phyloP scores from a whole-genome alignment of 495 filamentous ascomycete genomes.

The Trichoderma gamsii region DNA sequence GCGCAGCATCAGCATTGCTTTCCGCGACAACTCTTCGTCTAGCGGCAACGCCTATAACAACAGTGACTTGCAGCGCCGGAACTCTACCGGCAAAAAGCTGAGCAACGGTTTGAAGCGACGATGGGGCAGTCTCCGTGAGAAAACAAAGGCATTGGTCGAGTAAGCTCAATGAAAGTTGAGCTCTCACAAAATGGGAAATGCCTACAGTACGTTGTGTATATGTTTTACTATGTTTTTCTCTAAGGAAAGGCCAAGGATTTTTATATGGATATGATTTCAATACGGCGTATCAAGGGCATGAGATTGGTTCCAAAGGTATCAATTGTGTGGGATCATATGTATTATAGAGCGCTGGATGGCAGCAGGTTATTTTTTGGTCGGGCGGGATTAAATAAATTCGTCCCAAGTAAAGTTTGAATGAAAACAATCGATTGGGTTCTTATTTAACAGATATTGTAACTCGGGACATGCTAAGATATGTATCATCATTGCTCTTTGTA shows the following conservation, averaged over 20 bases:
- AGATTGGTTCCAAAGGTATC: too few relatives aligned
- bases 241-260: not conserved
- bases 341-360: too few relatives aligned
- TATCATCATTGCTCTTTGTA: too few relatives aligned
- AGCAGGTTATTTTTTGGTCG: too few relatives aligned
- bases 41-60: slow-evolving; percentile 12
- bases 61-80: slow-evolving; percentile 23
- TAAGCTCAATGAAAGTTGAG: not conserved
- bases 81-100: slow-evolving; percentile 35
- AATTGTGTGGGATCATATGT: too few relatives aligned
- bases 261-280: too few relatives aligned
- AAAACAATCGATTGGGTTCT: too few relatives aligned
- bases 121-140: slow-evolving; percentile 40
- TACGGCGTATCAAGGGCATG: too few relatives aligned
- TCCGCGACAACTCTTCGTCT: not conserved
- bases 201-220: not conserved
- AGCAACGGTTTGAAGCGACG: slow-evolving; percentile 40
- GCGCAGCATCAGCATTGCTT: slow-evolving; percentile 30
- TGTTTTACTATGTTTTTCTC: not conserved
- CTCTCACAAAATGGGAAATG: not conserved
- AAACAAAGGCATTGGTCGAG: slow-evolving; percentile 20
- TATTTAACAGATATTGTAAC: too few relatives aligned
- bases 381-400: too few relatives aligned
- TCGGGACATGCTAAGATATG: too few relatives aligned
- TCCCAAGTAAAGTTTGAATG: too few relatives aligned